These are phyloP conservation scores for Fagopyrum homotropicum DNA, from an alignment of 148 eudicot species.

Conservation along the genomic window DNA sequence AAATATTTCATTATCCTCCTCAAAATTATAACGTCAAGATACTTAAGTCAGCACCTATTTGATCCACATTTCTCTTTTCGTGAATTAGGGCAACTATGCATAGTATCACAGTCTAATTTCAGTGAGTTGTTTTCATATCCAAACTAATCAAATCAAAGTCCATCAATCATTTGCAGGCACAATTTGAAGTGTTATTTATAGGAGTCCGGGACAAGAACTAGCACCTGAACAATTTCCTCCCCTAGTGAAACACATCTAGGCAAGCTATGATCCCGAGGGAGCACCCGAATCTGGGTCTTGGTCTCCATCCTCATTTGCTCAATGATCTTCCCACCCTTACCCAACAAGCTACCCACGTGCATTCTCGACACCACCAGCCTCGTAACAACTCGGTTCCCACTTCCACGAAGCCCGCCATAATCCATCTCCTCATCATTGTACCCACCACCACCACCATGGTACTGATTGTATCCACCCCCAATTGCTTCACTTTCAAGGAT, in stretches of 20 bases:
- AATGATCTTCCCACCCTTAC: conserved; percentile 97
- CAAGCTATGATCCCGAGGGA: conserved; percentile 81
- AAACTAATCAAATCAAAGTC: conserved; percentile 10
- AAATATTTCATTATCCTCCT: background rate
- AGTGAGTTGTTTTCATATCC: too few relatives aligned
- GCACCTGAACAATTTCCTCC: conserved; percentile 99
- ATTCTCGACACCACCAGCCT: conserved; percentile 89
- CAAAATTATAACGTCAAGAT: background rate
- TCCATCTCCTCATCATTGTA: conserved; percentile 34
- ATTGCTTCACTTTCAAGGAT: conserved; percentile 65
- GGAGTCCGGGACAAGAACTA: background rate
- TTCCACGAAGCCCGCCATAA: conserved; percentile 30
- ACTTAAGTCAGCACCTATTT: too few relatives aligned
- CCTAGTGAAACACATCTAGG: conserved; percentile 86
- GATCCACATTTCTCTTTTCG: too few relatives aligned
- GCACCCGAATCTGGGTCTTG: conserved; percentile 89
- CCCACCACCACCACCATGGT: conserved; percentile 24
- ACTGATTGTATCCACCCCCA: conserved; percentile 16
- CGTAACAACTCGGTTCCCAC: conserved; percentile 60
- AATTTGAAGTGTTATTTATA: background rate
- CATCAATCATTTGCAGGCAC: conserved; percentile 17
- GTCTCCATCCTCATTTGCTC: conserved; percentile 98
- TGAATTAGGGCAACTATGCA: too few relatives aligned
- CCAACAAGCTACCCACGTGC: conserved; percentile 94
- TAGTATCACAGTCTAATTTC: too few relatives aligned